Evolutionary conservation across 1,284 basidiomycete genomes (phyloP), one percentile per base, ranked within the genome.

Genomic region (Coriolopsis trogii): DNA sequence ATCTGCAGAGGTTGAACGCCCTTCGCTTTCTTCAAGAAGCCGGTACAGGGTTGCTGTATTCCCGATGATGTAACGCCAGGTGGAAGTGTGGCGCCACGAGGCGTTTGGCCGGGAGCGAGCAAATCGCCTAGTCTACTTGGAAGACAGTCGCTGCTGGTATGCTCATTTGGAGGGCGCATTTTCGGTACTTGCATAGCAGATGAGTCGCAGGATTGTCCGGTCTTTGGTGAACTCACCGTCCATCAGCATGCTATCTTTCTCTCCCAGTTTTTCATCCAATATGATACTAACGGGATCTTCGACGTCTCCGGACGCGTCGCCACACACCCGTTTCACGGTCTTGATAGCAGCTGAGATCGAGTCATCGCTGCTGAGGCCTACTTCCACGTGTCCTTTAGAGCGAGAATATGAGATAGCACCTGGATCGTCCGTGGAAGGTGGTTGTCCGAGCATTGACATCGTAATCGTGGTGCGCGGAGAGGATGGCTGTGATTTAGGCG

Each of bases 1-100:
- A 89, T 70, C 29, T 77, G 75, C 6, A 89, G 71, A 10, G 84
- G 74, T 52, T 80, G 77, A 15, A 82, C 66, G 1, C 85, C 86
- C 59, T 80, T 81, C n/a, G 73, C 76, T 52, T 78, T 79, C 65
- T 73, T 78, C 55, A 87, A 59, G 49, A 74, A 80, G 1, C 57
- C 55, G 10, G 28, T 6, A 6, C 10, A n/a, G 20, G 8, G 8
- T 23, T 18, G n/a, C n/a, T n/a, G n/a, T n/a, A n/a, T n/a, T n/a
- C n/a, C n/a, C 18, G 3, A 20, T 13, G 18, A 6, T n/a, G 29
- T 6, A 15, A 42, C 6, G 20, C 15, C 18, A 3, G 13, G 28
- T 10, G 12, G 18, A 9, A 18, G 13, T 10, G 8, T 21, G 29
- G 16, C 5, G 18, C 21, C 20, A 31, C 18, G n/a, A 1, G 1